A percentile compares a stretch with the other conserved stretches of the same genome.
These are phyloP conservation scores for Mortierella sp. DNA, from an alignment of 371 early-diverging fungal genomes.

Conservation along the genomic window DNA sequence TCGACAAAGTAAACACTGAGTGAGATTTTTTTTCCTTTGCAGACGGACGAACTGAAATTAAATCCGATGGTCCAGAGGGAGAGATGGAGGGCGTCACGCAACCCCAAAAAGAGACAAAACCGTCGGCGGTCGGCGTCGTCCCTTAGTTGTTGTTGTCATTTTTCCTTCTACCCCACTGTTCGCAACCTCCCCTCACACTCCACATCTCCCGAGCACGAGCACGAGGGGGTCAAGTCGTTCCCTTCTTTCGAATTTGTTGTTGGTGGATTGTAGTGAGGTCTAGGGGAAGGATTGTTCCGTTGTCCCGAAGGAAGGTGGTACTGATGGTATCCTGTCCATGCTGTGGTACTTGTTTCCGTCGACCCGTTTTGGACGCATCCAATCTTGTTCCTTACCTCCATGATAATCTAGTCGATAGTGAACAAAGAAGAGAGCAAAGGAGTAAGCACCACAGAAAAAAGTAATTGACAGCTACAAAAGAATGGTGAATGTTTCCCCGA, in stretches of 20 bases:
- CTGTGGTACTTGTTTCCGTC: not conserved
- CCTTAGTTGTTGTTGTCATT: not conserved
- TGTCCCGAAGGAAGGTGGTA: not conserved
- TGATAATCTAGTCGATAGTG: conserved; percentile 30
- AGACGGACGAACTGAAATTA: conserved; percentile 9
- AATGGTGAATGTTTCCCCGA: not conserved
- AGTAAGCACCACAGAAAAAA: not conserved
- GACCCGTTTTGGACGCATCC: not conserved
- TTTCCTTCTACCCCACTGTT: conserved; percentile 7
- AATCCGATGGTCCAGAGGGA: not conserved
- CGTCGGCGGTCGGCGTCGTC: not conserved
- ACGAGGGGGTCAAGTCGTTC: not conserved
- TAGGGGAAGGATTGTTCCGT: not conserved
- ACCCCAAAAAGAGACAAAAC: conserved; percentile 12
- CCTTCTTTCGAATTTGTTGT: not conserved
- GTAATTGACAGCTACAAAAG: not conserved
- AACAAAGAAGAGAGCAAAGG: not conserved
- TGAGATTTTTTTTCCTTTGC: not conserved
- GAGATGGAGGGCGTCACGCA: conserved; percentile 7
- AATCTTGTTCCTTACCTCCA: conserved; percentile 51
- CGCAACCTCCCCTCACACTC: not conserved
- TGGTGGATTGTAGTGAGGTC: not conserved
- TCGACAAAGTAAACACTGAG: conserved; percentile 48
- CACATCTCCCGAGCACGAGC: conserved; percentile 1
- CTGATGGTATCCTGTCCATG: not conserved